phyloP scores from a whole-genome alignment of 2,329 filamentous ascomycete genomes.

The Neofusicoccum laricinum region DNA sequence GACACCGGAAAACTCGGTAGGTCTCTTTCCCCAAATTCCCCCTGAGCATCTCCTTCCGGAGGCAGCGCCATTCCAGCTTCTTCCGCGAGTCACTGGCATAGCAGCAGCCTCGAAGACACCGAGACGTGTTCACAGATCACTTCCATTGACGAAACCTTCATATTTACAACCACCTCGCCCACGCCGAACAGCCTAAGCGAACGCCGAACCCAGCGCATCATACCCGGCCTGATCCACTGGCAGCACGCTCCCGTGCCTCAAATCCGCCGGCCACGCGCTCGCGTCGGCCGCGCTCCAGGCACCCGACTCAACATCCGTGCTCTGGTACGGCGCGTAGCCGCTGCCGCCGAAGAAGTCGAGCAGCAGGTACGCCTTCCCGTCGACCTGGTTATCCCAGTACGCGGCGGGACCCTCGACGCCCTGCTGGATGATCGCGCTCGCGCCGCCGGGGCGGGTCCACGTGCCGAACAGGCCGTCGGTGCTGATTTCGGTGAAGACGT shows the following conservation, averaged over 20 bases:
- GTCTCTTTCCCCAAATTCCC: too few species aligned
- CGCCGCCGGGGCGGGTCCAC: constrained; percentile 50
- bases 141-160: too few species aligned
- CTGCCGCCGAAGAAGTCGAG: constrained; percentile 43
- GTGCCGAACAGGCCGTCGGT: constrained; percentile 50
- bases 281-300: constrained; percentile 41
- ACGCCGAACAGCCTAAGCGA: background rate
- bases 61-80: too few species aligned
- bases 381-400: constrained; percentile 33
- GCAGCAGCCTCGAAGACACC: too few species aligned
- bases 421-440: constrained; percentile 38
- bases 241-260: constrained; percentile 39
- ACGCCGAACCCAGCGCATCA: constrained; percentile 37
- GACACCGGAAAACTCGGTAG: too few species aligned
- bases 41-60: too few species aligned
- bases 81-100: too few species aligned
- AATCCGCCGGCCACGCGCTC: constrained; percentile 48
- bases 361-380: constrained; percentile 43
- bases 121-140: too few species aligned
- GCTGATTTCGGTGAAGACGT: constrained; percentile 51
- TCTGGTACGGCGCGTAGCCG: constrained; percentile 53
- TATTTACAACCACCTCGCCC: too few species aligned
- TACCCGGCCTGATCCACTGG: constrained; percentile 46
- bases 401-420: constrained; percentile 32
- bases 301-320: constrained; percentile 43